Percentiles rank a stretch among this genome's conserved stretches.
These are phyloP conservation scores for Stagonosporopsis chrysanthemi DNA, from an alignment of 2,329 filamentous ascomycete genomes.

Conservation along the genomic window DNA sequence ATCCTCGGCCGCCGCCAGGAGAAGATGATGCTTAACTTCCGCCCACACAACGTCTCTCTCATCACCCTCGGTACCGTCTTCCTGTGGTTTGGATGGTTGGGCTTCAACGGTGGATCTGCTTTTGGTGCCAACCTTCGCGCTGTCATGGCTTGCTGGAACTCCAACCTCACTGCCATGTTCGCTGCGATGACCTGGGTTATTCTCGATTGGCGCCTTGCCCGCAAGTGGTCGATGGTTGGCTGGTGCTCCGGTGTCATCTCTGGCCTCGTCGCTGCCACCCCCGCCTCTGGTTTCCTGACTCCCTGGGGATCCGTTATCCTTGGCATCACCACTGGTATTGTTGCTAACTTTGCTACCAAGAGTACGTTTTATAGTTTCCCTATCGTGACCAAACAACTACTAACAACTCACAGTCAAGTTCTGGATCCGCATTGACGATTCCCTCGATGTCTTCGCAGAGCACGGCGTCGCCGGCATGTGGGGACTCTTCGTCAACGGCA, in stretches of 20 bases:
- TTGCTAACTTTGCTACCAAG: slow-evolving; percentile 88
- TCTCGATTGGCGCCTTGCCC: slow-evolving; percentile 91
- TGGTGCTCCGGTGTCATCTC: slow-evolving; percentile 92
- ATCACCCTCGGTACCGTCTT: slow-evolving; percentile 95
- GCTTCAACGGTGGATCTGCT: slow-evolving; percentile 95
- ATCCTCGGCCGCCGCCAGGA: slow-evolving; percentile 95
- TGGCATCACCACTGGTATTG: slow-evolving; percentile 68
- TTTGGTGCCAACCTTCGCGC: slow-evolving; percentile 95
- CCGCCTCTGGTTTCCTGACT: slow-evolving; percentile 79
- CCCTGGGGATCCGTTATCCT: slow-evolving; percentile 69
- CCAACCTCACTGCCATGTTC: slow-evolving; percentile 90
- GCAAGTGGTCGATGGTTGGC: slow-evolving; percentile 93
- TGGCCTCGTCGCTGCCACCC: slow-evolving; percentile 86
- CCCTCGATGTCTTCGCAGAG: slow-evolving; percentile 90
- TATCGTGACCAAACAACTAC: background rate
- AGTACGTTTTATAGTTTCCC: slow-evolving; percentile 61
- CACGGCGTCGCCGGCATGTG: slow-evolving; percentile 85
- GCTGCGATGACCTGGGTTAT: slow-evolving; percentile 92
- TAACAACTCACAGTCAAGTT: slow-evolving; percentile 64
- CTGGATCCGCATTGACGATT: slow-evolving; percentile 82
- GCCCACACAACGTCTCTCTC: slow-evolving; percentile 96
- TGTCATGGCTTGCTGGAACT: slow-evolving; percentile 98
- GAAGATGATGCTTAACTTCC: slow-evolving; percentile 99
- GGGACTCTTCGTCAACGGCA: slow-evolving; percentile 78
- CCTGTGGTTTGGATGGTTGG: slow-evolving; percentile 98